phyloP scores from a whole-genome alignment of 805 yeast species.

The Yamadazyma scolyti region DNA sequence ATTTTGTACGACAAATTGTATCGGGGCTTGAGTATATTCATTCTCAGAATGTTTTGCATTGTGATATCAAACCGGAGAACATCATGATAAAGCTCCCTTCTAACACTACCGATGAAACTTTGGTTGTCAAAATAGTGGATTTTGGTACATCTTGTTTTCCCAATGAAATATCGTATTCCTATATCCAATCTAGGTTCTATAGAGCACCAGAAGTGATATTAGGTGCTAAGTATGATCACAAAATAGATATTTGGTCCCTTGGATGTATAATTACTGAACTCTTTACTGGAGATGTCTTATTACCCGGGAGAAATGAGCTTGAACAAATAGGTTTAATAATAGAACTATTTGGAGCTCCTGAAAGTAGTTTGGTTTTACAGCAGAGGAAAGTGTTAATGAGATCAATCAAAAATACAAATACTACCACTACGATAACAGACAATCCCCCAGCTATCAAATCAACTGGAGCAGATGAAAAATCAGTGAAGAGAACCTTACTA shows the following conservation, averaged over 20 bases:
- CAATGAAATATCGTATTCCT: constrained; percentile 44
- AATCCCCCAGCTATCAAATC: constrained; percentile 2
- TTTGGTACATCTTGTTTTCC: constrained; percentile 65
- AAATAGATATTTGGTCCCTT: constrained; percentile 51
- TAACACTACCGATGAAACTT: constrained; percentile 21
- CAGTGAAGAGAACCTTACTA: constrained; percentile 30
- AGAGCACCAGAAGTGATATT: constrained; percentile 75
- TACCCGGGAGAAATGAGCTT: constrained; percentile 48
- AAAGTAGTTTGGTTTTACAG: constrained; percentile 31
- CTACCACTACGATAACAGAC: constrained; percentile 2
- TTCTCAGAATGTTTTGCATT: constrained; percentile 59
- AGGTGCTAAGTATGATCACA: constrained; percentile 57
- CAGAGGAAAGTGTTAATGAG: constrained; percentile 35
- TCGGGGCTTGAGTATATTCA: constrained; percentile 62
- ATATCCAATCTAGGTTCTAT: constrained; percentile 64
- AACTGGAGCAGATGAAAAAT: constrained; percentile 24
- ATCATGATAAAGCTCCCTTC: constrained; percentile 50
- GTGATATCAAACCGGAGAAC: constrained; percentile 79
- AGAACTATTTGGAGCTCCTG: constrained; percentile 47
- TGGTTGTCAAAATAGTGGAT: constrained; percentile 68
- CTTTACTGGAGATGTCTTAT: constrained; percentile 34
- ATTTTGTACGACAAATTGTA: constrained; percentile 53
- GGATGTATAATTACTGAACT: constrained; percentile 41
- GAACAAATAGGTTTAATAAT: constrained; percentile 43
- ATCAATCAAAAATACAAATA: constrained; percentile 14